phyloP scores from a whole-genome alignment of 1,284 basidiomycete genomes.

The Tremellales sp. region DNA sequence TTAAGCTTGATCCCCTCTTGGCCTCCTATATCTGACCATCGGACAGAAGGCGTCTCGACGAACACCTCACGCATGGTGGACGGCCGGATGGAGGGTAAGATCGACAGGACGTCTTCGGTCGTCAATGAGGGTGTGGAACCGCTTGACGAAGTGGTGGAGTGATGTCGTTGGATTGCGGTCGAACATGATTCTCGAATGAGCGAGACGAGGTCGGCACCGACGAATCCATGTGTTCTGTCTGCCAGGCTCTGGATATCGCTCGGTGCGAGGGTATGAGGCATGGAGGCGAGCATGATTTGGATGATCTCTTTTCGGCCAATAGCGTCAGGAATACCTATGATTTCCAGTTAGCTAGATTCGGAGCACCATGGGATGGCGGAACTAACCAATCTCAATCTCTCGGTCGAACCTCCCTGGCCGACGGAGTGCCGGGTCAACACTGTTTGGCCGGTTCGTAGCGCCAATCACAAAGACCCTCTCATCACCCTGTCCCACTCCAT shows the following conservation, averaged over 20 bases:
- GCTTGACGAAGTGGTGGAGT: slow-evolving; percentile 40
- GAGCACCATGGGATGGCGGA: background rate
- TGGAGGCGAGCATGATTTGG: slow-evolving; percentile 70
- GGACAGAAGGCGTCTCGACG: slow-evolving; percentile 76
- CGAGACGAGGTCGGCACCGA: slow-evolving; percentile 90
- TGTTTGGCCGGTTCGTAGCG: slow-evolving; percentile 95
- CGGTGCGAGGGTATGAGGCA: slow-evolving; percentile 67
- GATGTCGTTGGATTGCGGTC: slow-evolving; percentile 78
- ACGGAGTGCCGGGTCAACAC: slow-evolving; percentile 91
- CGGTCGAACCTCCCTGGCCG: slow-evolving; percentile 93
- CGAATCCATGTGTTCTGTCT: slow-evolving; percentile 86
- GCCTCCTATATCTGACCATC: slow-evolving; percentile 86
- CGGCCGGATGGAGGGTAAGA: slow-evolving; percentile 76
- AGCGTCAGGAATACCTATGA: slow-evolving; percentile 80
- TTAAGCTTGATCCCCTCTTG: slow-evolving; percentile 74
- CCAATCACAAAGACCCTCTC: slow-evolving; percentile 85
- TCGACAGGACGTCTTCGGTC: slow-evolving; percentile 62
- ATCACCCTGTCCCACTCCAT: slow-evolving; percentile 70
- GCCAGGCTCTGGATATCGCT: slow-evolving; percentile 66
- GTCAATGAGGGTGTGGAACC: slow-evolving; percentile 51
- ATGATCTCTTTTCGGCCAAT: slow-evolving; percentile 79
- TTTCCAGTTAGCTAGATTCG: background rate
- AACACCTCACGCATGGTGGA: slow-evolving; percentile 93
- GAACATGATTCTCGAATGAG: slow-evolving; percentile 92
- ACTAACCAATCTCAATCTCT: slow-evolving; percentile 89